Evolutionary conservation across 31 red algal species (phyloP).

Genomic region (Endocladia muricata): DNA sequence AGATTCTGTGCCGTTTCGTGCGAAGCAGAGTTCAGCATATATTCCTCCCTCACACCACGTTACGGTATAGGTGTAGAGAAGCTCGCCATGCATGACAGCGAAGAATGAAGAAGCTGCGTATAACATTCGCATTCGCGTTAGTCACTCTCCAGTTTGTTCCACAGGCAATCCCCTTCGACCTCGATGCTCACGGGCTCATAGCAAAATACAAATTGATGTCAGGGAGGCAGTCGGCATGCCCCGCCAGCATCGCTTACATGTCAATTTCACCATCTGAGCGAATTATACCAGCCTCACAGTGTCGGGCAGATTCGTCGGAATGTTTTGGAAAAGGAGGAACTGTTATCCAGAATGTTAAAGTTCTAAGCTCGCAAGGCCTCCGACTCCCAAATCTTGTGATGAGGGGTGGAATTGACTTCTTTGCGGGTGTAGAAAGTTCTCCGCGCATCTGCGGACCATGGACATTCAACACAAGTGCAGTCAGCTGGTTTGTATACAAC

Average conservation of each 20-base stretch:
- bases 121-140: too few species aligned
- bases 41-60: too few species aligned
- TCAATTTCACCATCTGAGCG: not conserved
- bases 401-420: conserved; percentile 8
- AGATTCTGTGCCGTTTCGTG: too few species aligned
- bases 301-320: not conserved
- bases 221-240: conserved; percentile 41
- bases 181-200: too few species aligned
- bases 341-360: not conserved
- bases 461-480: conserved; percentile 48
- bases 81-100: too few species aligned
- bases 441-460: conserved; percentile 33
- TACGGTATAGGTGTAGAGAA: too few species aligned
- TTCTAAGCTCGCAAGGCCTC: conserved; percentile 5
- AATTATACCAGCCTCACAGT: conserved; percentile 13
- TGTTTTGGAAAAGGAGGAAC: conserved; percentile 34
- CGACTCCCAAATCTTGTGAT: conserved; percentile 20
- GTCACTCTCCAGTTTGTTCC: too few species aligned
- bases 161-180: too few species aligned
- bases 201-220: not conserved
- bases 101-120: too few species aligned
- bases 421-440: conserved; percentile 50
- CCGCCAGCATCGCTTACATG: not conserved
- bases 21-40: too few species aligned
- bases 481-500: conserved; percentile 56